Conservation (phyloP, 2,329 filamentous ascomycete species). For the Pyricularia grisea region DNA sequence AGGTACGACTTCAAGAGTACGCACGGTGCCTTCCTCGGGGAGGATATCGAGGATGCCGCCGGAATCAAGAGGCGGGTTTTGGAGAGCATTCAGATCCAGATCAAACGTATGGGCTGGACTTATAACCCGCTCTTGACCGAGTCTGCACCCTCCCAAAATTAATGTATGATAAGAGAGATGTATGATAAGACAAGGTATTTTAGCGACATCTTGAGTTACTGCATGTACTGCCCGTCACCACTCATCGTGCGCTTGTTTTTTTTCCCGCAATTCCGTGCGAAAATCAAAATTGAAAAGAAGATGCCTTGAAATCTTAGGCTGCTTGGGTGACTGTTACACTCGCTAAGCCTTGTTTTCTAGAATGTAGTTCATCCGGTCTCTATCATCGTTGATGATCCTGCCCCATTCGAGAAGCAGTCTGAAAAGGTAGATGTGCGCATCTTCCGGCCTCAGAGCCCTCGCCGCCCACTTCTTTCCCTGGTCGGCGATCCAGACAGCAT, state of each 20-base stretch:
- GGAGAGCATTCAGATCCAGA: constrained; percentile 70
- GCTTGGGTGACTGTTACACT: not conserved
- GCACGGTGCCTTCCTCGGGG: constrained; percentile 56
- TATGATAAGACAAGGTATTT: not conserved
- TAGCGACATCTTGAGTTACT: not conserved
- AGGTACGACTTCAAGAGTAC: constrained; percentile 54
- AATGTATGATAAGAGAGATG: not conserved
- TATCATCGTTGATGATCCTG: constrained; percentile 53
- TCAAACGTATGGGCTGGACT: constrained; percentile 38
- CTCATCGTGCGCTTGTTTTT: not conserved
- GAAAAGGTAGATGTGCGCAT: constrained; percentile 77
- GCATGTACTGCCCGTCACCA: not conserved
- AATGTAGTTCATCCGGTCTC: constrained; percentile 34
- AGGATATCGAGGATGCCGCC: constrained; percentile 46
- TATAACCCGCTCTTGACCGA: constrained; percentile 20
- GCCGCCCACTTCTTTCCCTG: constrained; percentile 57
- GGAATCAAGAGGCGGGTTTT: constrained; percentile 54
- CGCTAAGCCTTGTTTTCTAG: constrained; percentile 1
- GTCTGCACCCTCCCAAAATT: not conserved
- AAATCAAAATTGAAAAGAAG: not conserved
- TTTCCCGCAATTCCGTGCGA: not conserved
- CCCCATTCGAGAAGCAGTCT: constrained; percentile 71
- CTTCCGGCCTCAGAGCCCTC: constrained; percentile 55
- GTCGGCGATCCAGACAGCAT: constrained; percentile 57
- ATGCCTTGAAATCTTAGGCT: constrained; percentile 6